Evolutionary conservation across 2,329 filamentous ascomycete species (phyloP), one percentile per base, ranked within the genome.

Genomic region (Pezicula neosporulosa): DNA sequence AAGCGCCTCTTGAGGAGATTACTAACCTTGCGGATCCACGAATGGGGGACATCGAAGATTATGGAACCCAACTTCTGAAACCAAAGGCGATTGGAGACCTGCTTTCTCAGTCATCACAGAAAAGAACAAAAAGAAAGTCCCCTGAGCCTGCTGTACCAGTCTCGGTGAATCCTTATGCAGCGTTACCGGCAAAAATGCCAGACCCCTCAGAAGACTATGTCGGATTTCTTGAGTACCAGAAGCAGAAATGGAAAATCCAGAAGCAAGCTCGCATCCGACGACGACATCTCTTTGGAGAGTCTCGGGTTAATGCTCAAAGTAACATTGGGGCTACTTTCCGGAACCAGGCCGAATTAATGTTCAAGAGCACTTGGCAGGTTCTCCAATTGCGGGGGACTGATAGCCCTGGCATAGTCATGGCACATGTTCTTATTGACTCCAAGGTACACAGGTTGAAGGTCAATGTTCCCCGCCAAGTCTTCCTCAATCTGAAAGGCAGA

Each of bases 181-280:
- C 82, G 21, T 77, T 99, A 13, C 94, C 94, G 0, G 82, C 87
- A 54, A 79, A 82, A 39, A 95, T 96, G 87, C 93, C 94, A 1
- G 82, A 81, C 21, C 88, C 94, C 18, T 89, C 85, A 0, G 84
- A 94, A 45, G 87, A 99, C 68, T 99, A 99, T 60, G 75, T 83
- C 16, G 90, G 83, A 0, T 99, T 96, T 76, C 69, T 99, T 48
- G 80, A 87, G 64, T 97, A 97, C 64, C 94, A 99, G 67, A 99
- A 99, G 71, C 84, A 92, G 72, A 99, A 99, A 70, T 99, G 94
- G 94, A 97, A 93, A 73, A 87, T 97, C 36, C 94, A 99, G 67
- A 96, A 91, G 65, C 88, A 96, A 67, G 91, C 93, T 33, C 84
- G 94, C 19, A 79, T 86, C 54, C 85, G 93, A 41, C 81, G 95